Conservation (phyloP, 208 protist genomes). For the Leishmania martiniquensis region DNA sequence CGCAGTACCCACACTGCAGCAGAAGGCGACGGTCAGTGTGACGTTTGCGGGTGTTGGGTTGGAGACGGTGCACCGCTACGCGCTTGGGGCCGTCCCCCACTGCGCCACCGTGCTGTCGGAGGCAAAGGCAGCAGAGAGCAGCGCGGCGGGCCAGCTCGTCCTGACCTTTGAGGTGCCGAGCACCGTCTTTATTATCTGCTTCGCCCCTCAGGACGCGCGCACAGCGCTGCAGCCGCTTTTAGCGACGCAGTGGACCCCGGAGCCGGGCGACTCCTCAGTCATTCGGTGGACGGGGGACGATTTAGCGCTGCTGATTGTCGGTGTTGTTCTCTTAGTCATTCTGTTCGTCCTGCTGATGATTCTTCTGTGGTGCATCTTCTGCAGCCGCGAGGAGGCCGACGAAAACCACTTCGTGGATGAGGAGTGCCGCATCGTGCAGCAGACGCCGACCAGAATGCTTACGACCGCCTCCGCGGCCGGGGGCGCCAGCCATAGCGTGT, state of each 20-base stretch:
- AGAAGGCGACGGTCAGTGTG: slow-evolving; percentile 27
- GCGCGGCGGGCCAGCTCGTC: slow-evolving; percentile 26
- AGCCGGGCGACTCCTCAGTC: slow-evolving; percentile 1
- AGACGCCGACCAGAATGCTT: slow-evolving; percentile 11
- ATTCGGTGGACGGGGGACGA: slow-evolving; percentile 56
- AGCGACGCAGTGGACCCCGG: slow-evolving; percentile 21
- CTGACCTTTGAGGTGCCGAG: slow-evolving; percentile 43
- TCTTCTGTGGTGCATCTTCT: slow-evolving; percentile 72
- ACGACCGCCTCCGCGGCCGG: background rate
- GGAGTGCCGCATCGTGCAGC: slow-evolving; percentile 11
- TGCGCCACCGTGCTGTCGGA: slow-evolving; percentile 32
- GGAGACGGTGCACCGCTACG: slow-evolving; percentile 61
- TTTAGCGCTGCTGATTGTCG: slow-evolving; percentile 74
- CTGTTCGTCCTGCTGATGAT: slow-evolving; percentile 69
- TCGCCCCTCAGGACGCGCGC: slow-evolving; percentile 56
- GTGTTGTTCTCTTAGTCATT: slow-evolving; percentile 73
- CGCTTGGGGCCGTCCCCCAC: slow-evolving; percentile 35
- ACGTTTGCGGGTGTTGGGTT: slow-evolving; percentile 58
- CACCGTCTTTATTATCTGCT: slow-evolving; percentile 61
- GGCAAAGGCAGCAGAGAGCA: slow-evolving; percentile 22
- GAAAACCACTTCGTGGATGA: background rate
- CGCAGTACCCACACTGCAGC: slow-evolving; percentile 25
- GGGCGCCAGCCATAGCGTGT: slow-evolving; percentile 21
- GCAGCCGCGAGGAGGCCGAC: slow-evolving; percentile 8
- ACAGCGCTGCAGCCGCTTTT: slow-evolving; percentile 43